Conservation (phyloP, 2,329 filamentous ascomycete genomes). For the Rhexocercosporidium sp. region DNA sequence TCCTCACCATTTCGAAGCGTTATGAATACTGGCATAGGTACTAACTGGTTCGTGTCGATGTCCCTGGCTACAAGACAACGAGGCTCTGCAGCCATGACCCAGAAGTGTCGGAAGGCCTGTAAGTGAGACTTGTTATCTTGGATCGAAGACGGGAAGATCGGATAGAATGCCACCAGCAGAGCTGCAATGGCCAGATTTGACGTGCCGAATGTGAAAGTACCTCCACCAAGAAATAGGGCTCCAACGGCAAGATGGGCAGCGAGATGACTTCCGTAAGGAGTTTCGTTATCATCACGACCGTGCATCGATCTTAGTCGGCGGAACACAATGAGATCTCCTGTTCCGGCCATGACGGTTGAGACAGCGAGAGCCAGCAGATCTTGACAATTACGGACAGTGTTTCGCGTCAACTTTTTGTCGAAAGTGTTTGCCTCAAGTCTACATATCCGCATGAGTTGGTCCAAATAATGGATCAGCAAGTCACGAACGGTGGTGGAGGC, state of each 20-base stretch:
- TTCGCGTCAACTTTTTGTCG: constrained; percentile 82
- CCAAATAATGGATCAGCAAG: constrained; percentile 81
- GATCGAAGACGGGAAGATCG: constrained; percentile 85
- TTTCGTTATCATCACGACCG: constrained; percentile 81
- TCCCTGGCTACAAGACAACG: constrained; percentile 90
- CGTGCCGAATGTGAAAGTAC: constrained; percentile 89
- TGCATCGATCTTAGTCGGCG: constrained; percentile 87
- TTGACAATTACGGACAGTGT: constrained; percentile 88
- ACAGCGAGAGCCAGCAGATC: constrained; percentile 83
- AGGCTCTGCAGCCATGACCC: constrained; percentile 91
- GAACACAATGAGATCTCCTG: constrained; percentile 85
- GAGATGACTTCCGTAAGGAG: constrained; percentile 91
- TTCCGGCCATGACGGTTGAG: constrained; percentile 93
- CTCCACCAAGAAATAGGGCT: constrained; percentile 87
- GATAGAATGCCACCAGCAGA: constrained; percentile 90
- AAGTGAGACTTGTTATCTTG: constrained; percentile 94
- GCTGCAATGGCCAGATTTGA: constrained; percentile 86
- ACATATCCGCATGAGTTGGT: constrained; percentile 82
- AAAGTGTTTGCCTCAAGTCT: constrained; percentile 64
- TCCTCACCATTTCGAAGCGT: constrained; percentile 37
- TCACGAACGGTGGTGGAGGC: constrained; percentile 75
- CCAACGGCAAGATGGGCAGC: constrained; percentile 92
- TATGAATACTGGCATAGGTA: constrained; percentile 74
- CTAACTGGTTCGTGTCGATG: constrained; percentile 79
- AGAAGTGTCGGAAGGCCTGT: constrained; percentile 95